Percentiles rank a stretch among this genome's conserved stretches.
These are phyloP conservation scores for Malus hybrid DNA, from an alignment of 331 rosid species.

Conservation along the genomic window DNA sequence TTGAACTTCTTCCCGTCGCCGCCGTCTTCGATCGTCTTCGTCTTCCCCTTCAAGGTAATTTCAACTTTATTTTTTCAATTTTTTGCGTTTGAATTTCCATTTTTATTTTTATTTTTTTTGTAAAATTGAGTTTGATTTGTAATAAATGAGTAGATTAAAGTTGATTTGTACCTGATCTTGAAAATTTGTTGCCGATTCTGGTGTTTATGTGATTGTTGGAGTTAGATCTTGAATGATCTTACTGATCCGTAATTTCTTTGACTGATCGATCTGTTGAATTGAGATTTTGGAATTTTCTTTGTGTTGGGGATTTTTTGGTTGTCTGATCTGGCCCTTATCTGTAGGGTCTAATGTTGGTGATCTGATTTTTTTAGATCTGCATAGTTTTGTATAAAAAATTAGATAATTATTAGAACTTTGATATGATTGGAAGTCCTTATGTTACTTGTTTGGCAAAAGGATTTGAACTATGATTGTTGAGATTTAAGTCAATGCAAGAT, in stretches of 20 bases:
- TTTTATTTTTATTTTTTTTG: not conserved
- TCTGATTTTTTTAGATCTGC: constrained; percentile 3
- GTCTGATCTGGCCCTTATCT: not conserved
- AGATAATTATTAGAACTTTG: not conserved
- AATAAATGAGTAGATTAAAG: not conserved
- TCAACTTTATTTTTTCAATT: not conserved
- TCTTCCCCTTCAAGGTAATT: constrained; percentile 9
- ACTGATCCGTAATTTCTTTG: not conserved
- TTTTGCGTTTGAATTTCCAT: not conserved
- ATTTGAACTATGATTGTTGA: not conserved
- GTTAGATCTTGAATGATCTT: not conserved
- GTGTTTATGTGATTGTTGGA: not conserved
- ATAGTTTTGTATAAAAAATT: not conserved
- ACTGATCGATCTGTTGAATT: not conserved
- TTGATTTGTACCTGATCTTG: not conserved
- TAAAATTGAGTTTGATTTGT: not conserved
- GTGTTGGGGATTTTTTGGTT: not conserved
- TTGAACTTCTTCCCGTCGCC: not conserved
- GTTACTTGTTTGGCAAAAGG: not conserved
- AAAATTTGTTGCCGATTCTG: not conserved
- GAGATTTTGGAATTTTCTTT: not conserved
- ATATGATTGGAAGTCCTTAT: not conserved
- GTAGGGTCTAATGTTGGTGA: not conserved
- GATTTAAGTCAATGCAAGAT: not conserved
- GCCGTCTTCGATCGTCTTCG: not conserved